phyloP scores from a whole-genome alignment of 306 rosid genomes.

The Datisca glomerata region DNA sequence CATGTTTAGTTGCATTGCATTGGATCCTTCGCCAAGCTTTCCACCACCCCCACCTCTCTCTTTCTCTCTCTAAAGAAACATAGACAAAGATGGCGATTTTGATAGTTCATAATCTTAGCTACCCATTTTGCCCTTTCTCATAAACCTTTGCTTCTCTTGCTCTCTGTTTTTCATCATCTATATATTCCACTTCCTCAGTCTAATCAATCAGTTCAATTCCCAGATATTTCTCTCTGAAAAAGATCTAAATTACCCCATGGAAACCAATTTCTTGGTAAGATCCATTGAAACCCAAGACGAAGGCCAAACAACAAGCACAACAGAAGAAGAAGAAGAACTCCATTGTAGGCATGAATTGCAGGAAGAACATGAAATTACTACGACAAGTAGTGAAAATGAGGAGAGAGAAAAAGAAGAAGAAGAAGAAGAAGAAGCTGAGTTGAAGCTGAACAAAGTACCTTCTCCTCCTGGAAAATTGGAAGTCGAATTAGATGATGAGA shows the following conservation, averaged over 20 bases:
- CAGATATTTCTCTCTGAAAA: constrained; percentile 27
- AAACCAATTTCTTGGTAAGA: constrained; percentile 17
- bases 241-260: constrained; percentile 21
- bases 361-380: too few relatives aligned
- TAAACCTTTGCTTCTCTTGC: background rate
- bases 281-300: constrained; percentile 12
- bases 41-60: constrained; percentile 2
- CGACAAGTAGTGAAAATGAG: too few relatives aligned
- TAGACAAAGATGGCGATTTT: too few relatives aligned
- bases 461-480: background rate
- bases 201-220: constrained; percentile 25
- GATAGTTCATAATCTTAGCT: too few relatives aligned
- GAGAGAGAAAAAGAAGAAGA: too few relatives aligned
- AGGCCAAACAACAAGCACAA: too few relatives aligned
- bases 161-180: constrained; percentile 3
- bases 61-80: background rate
- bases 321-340: too few relatives aligned
- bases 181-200: constrained; percentile 16
- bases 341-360: background rate
- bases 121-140: background rate
- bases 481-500: constrained; percentile 3
- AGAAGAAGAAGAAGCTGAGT: background rate
- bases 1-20: constrained; percentile 29
- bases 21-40: constrained; percentile 69
- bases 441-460: constrained; percentile 13